Percentiles rank a stretch among this genome's conserved stretches.
Evolutionary conservation across 148 eudicot species (phyloP).

Genomic region (Chenopodium berlandieri): DNA sequence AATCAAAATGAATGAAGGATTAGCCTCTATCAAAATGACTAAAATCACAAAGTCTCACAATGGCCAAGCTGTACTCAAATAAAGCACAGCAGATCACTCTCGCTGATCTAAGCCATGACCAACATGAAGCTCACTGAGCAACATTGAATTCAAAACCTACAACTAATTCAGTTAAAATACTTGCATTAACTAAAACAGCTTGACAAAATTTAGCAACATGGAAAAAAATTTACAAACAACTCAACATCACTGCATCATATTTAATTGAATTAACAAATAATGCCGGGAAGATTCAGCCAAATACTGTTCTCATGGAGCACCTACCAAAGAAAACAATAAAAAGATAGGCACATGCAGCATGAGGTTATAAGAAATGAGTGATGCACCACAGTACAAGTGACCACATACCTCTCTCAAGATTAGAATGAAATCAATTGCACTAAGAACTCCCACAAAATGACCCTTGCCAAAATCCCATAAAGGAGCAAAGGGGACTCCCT

Average conservation of each 20-base stretch:
- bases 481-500: constrained; percentile 91
- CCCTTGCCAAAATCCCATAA: constrained; percentile 81
- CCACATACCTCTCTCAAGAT: constrained; percentile 80
- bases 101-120: background rate
- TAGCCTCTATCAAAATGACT: too few relatives aligned
- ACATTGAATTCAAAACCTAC: background rate
- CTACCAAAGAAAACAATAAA: background rate
- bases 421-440: constrained; percentile 83
- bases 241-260: background rate
- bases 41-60: background rate
- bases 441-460: constrained; percentile 85
- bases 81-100: background rate
- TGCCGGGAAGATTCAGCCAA: background rate
- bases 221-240: background rate
- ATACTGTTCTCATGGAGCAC: constrained; percentile 2
- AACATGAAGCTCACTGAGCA: background rate
- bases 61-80: background rate
- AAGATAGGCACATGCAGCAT: constrained; percentile 1
- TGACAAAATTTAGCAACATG: background rate
- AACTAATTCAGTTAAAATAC: background rate
- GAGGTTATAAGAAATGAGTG: background rate
- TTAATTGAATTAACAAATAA: background rate
- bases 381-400: background rate
- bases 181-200: background rate
- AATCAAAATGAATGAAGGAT: too few relatives aligned